phyloP scores from a whole-genome alignment of 805 yeast genomes.

The Yamadazyma akitaensis region DNA sequence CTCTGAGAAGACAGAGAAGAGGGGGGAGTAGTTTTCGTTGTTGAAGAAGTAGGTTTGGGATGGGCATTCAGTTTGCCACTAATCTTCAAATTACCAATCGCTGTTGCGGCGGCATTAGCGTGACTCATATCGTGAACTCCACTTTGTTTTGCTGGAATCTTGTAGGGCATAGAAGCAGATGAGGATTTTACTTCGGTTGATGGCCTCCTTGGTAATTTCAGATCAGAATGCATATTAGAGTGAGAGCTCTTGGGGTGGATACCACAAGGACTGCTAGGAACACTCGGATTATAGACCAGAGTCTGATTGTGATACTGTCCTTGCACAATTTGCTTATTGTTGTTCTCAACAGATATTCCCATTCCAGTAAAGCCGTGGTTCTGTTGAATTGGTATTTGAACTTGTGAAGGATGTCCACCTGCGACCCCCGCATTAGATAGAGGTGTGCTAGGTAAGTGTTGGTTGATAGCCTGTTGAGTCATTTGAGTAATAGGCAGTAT shows the following conservation, averaged over 20 bases:
- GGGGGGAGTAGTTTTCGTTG: background rate
- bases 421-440: background rate
- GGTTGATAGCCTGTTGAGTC: slow-evolving; percentile 5
- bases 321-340: background rate
- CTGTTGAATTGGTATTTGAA: background rate
- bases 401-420: background rate
- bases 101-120: slow-evolving; percentile 8
- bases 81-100: slow-evolving; percentile 2
- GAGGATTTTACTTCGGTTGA: slow-evolving; percentile 1
- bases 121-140: background rate
- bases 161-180: background rate
- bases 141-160: background rate
- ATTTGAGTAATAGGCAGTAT: slow-evolving; percentile 3
- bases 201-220: slow-evolving; percentile 1
- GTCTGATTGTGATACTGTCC: background rate
- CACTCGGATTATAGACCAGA: background rate
- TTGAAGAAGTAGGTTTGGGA: background rate
- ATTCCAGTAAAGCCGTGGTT: background rate
- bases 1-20: background rate
- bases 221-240: background rate
- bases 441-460: slow-evolving; percentile 1
- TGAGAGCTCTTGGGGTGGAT: slow-evolving; percentile 6
- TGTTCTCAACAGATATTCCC: background rate
- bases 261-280: slow-evolving; percentile 1
- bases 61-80: background rate